A percentile compares a stretch with the other conserved stretches of the same genome.
Conservation (phyloP, 1,284 basidiomycete species). For the Boletellus dicymbophilus region DNA sequence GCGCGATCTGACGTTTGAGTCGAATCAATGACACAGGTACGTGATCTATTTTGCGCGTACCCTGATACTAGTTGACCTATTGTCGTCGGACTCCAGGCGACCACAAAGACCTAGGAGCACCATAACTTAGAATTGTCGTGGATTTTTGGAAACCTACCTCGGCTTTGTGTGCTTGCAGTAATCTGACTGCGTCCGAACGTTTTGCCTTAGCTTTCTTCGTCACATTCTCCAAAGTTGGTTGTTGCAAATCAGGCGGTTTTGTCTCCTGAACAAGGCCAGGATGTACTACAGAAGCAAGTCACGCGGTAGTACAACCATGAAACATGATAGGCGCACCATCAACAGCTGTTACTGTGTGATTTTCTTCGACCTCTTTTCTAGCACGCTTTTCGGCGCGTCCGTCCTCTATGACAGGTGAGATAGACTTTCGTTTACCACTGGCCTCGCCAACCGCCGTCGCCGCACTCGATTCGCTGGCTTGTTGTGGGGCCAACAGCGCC, state of each 20-base stretch:
- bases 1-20: slow-evolving; percentile 55
- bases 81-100: slow-evolving; percentile 76
- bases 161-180: slow-evolving; percentile 59
- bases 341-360: slow-evolving; percentile 31
- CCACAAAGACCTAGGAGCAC: slow-evolving; percentile 70
- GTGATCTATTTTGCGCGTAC: slow-evolving; percentile 38
- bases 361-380: slow-evolving; percentile 44
- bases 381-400: slow-evolving; percentile 54
- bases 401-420: slow-evolving; percentile 42
- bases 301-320: neutral
- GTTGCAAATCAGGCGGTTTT: slow-evolving; percentile 24
- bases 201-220: slow-evolving; percentile 39
- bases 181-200: slow-evolving; percentile 45
- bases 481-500: slow-evolving; percentile 25
- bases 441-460: slow-evolving; percentile 15
- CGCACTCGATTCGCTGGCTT: slow-evolving; percentile 16
- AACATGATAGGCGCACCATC: slow-evolving; percentile 28
- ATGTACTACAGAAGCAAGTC: slow-evolving; percentile 10
- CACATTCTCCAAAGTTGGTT: slow-evolving; percentile 13
- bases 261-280: slow-evolving; percentile 20
- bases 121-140: slow-evolving; percentile 1
- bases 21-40: neutral
- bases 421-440: slow-evolving; percentile 49
- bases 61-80: slow-evolving; percentile 70
- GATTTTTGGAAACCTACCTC: slow-evolving; percentile 46